These are phyloP conservation scores for Penicillium cataractarum DNA, from an alignment of 495 filamentous ascomycete species.

Conservation along the genomic window DNA sequence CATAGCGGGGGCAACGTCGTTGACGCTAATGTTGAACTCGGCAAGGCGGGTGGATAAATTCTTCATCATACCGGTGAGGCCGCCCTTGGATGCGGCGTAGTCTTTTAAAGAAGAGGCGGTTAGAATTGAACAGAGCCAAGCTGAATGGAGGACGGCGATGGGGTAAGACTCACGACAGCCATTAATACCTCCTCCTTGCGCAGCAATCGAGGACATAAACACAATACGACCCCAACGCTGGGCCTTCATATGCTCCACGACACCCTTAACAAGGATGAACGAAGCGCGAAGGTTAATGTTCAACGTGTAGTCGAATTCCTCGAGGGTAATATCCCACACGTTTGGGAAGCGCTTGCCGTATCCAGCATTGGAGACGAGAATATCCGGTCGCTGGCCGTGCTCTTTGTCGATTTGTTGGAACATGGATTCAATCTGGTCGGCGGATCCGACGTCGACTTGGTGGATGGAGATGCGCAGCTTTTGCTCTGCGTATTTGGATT, in stretches of 20 bases:
- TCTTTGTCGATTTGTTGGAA: conserved; percentile 54
- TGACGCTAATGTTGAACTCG: conserved; percentile 68
- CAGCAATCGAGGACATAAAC: conserved; percentile 70
- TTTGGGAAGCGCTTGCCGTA: conserved; percentile 54
- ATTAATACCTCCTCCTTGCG: conserved; percentile 67
- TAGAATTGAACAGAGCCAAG: neutral
- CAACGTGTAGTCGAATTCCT: conserved; percentile 70
- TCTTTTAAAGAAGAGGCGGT: conserved; percentile 39
- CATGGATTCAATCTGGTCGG: conserved; percentile 53
- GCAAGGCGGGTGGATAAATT: conserved; percentile 66
- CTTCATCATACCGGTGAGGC: conserved; percentile 68
- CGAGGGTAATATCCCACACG: conserved; percentile 56
- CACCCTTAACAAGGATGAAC: conserved; percentile 67
- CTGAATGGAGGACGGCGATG: neutral
- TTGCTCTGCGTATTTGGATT: conserved; percentile 30
- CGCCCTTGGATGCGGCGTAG: conserved; percentile 67
- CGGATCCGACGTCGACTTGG: conserved; percentile 58
- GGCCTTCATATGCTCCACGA: conserved; percentile 65
- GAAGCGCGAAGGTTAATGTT: conserved; percentile 67
- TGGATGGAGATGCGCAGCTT: conserved; percentile 56
- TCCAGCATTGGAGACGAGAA: conserved; percentile 63
- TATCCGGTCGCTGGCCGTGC: conserved; percentile 62
- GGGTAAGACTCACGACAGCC: conserved; percentile 55
- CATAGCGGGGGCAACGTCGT: conserved; percentile 76
- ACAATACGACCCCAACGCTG: conserved; percentile 68